These are phyloP conservation scores for Mycena venus DNA, from an alignment of 768 basidiomycete genomes.

Conservation along the genomic window DNA sequence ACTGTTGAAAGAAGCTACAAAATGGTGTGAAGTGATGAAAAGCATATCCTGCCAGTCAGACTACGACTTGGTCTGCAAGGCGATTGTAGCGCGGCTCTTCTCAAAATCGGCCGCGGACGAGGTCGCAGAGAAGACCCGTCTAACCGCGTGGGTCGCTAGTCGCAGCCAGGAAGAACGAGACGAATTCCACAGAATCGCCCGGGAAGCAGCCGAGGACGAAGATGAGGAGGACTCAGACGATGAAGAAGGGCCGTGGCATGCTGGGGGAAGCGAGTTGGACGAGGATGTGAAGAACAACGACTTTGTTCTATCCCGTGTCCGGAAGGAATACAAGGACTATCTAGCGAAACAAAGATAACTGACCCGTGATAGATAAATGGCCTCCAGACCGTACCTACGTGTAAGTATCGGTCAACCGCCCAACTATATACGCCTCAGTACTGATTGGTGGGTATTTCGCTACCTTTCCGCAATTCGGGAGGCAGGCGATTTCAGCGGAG, in stretches of 20 bases:
- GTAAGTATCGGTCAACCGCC: slow-evolving; percentile 74
- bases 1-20: slow-evolving; percentile 43
- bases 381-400: slow-evolving; percentile 39
- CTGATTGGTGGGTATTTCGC: slow-evolving; percentile 80
- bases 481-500: slow-evolving; percentile 73
- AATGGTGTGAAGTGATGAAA: slow-evolving; percentile 44
- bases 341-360: slow-evolving; percentile 11
- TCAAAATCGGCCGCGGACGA: slow-evolving; percentile 27
- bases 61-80: slow-evolving; percentile 50
- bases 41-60: slow-evolving; percentile 33
- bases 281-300: slow-evolving; percentile 42
- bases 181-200: slow-evolving; percentile 8
- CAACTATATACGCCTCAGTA: slow-evolving; percentile 83
- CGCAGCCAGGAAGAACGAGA: slow-evolving; percentile 18
- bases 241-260: slow-evolving; percentile 28
- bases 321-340: slow-evolving; percentile 56
- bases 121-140: slow-evolving; percentile 45
- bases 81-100: slow-evolving; percentile 49
- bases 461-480: slow-evolving; percentile 73
- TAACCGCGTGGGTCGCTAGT: slow-evolving; percentile 46
- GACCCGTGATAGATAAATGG: not conserved
- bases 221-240: slow-evolving; percentile 30
- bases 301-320: slow-evolving; percentile 44
- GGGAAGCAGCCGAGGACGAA: slow-evolving; percentile 36
- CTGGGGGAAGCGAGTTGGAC: slow-evolving; percentile 31